A percentile compares a stretch with the other conserved stretches of the same genome.
These are phyloP conservation scores for Silybum marianum DNA, from an alignment of 129 eudicot species.

Conservation along the genomic window DNA sequence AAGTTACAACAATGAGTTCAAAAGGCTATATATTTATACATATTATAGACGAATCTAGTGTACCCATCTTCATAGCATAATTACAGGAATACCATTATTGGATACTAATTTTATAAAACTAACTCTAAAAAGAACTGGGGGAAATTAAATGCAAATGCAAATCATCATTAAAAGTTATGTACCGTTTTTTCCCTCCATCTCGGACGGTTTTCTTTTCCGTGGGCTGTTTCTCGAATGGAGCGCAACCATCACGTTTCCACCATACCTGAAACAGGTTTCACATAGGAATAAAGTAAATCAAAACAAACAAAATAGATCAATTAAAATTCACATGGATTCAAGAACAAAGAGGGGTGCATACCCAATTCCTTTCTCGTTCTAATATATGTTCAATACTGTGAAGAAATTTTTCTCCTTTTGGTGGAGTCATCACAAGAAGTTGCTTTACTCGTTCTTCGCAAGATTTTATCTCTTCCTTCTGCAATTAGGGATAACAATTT, in stretches of 20 bases:
- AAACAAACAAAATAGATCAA: background rate
- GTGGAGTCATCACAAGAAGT: conserved; percentile 87
- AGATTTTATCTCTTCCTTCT: conserved; percentile 85
- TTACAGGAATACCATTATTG: background rate
- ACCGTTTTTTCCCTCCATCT: conserved; percentile 86
- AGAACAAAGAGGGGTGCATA: conserved; percentile 28
- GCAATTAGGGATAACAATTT: conserved; percentile 19
- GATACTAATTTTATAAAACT: background rate
- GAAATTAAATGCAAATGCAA: background rate
- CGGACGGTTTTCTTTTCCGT: conserved; percentile 62
- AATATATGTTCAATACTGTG: conserved; percentile 83
- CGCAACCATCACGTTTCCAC: conserved; percentile 99
- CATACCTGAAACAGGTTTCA: conserved; percentile 57
- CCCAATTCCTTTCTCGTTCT: conserved; percentile 97
- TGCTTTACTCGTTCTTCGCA: conserved; percentile 89
- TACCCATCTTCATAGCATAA: background rate
- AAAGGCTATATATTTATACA: background rate
- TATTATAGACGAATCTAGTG: background rate
- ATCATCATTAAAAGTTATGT: conserved; percentile 11
- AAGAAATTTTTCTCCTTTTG: conserved; percentile 88
- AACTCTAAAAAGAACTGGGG: too few relatives aligned
- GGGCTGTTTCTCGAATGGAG: conserved; percentile 86
- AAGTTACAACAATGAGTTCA: conserved; percentile 12
- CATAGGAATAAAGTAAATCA: conserved; percentile 17
- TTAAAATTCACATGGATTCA: background rate